Conservation (phyloP, 1,284 basidiomycete genomes). For the Hypsizygus ulmarius region DNA sequence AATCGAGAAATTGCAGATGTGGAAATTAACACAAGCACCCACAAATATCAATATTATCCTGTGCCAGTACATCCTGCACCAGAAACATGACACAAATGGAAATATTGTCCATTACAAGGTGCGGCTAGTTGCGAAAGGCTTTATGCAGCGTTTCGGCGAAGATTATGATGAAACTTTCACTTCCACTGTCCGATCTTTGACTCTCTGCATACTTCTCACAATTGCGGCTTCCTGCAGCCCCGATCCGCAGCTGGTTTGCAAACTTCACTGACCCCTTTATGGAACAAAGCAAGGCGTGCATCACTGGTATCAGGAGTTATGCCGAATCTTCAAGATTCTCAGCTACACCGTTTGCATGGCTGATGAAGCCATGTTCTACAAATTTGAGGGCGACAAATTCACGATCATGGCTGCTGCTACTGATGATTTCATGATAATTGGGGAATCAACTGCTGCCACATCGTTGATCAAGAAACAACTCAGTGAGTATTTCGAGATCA, state of each 20-base stretch:
- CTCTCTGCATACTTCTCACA: conserved; percentile 17
- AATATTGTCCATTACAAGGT: conserved; percentile 12
- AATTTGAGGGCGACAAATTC: conserved; percentile 17
- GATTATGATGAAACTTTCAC: conserved; percentile 22
- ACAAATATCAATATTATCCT: conserved; percentile 11
- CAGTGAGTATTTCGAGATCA: conserved; percentile 24
- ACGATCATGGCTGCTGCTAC: conserved; percentile 30
- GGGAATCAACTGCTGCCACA: conserved; percentile 16
- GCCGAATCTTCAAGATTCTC: conserved; percentile 10
- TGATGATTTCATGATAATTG: conserved; percentile 31
- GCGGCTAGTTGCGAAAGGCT: conserved; percentile 19
- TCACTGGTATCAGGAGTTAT: conserved; percentile 24
- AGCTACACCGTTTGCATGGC: conserved; percentile 16
- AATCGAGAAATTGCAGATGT: conserved; percentile 21
- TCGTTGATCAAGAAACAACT: conserved; percentile 22
- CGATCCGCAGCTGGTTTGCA: background rate
- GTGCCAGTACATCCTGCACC: conserved; percentile 27
- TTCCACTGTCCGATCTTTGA: conserved; percentile 12
- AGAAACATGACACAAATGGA: conserved; percentile 14
- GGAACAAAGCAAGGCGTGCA: conserved; percentile 30
- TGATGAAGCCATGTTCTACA: conserved; percentile 28
- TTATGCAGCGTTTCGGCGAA: conserved; percentile 15
- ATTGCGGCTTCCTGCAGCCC: background rate
- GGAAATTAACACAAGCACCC: conserved; percentile 12
- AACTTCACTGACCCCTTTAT: conserved; percentile 20